phyloP scores from a whole-genome alignment of 2,329 filamentous ascomycete species.

The Ceratocystis cacaofunesta region DNA sequence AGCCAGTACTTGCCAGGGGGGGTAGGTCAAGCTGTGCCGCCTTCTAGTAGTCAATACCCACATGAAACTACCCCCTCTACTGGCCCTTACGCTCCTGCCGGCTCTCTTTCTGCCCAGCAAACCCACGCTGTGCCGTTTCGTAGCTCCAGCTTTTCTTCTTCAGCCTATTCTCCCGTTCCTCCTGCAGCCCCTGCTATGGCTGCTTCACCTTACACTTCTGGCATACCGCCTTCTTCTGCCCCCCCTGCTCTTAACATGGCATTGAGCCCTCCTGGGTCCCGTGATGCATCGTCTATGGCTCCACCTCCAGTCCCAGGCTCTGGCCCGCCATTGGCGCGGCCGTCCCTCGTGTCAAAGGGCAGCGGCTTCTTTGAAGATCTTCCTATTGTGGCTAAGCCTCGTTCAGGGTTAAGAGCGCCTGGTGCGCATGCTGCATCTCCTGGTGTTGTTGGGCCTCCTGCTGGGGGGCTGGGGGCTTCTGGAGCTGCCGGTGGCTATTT shows the following conservation, averaged over 20 bases:
- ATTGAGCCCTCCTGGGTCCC: slow-evolving; percentile 19
- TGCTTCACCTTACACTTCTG: slow-evolving; percentile 17
- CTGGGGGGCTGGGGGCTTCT: slow-evolving; percentile 18
- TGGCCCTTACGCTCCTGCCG: background rate
- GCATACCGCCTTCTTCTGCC: background rate
- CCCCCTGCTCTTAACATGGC: background rate
- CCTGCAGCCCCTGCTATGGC: slow-evolving; percentile 10
- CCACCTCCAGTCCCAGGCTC: slow-evolving; percentile 20
- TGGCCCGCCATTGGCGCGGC: slow-evolving; percentile 22
- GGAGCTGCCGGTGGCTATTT: slow-evolving; percentile 16
- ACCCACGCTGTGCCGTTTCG: slow-evolving; percentile 39
- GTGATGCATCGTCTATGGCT: slow-evolving; percentile 2
- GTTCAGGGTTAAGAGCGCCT: slow-evolving; percentile 40
- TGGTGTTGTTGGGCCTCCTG: slow-evolving; percentile 15
- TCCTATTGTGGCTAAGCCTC: slow-evolving; percentile 46
- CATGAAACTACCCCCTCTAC: slow-evolving; percentile 22
- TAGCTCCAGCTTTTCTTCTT: slow-evolving; percentile 42
- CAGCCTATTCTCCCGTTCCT: slow-evolving; percentile 20
- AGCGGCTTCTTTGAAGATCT: slow-evolving; percentile 64
- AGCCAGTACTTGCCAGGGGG: background rate
- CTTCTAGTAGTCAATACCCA: slow-evolving; percentile 17
- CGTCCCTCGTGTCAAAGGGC: slow-evolving; percentile 28
- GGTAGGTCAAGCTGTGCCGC: slow-evolving; percentile 15
- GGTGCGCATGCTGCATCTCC: slow-evolving; percentile 32
- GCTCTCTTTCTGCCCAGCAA: slow-evolving; percentile 24